Base-by-base conservation (phyloP, 352 stramenopile genomes). In the Pythium guiyangense region DNA sequence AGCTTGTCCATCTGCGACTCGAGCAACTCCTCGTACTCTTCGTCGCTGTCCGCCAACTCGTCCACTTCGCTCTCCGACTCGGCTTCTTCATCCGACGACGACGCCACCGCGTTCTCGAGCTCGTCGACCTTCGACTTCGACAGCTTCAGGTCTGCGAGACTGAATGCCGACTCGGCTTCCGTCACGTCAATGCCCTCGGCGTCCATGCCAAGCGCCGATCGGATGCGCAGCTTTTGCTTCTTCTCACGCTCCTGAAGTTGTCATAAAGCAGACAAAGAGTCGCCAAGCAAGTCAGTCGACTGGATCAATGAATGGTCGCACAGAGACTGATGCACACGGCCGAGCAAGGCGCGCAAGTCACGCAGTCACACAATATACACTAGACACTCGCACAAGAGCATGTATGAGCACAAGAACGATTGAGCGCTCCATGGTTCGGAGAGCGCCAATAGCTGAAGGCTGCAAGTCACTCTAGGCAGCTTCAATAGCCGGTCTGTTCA, bases 401-500 rank as follows among this genome's bases (percentile, higher is more conserved):
- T 95, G 86, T 95, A 54, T 92, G 86, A 95, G 69, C 86, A 86
- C 86, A 95, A 90, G 85, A 95, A 95, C 86, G 86, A 83, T 95
- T 89, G 57, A 75, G 66, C 63, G 71, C 66, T 70, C 76, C 78
- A 94, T 61, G 70, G 73, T 79, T 68, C 73, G 56, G 64, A 79
- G 79, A 72, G 71, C 66, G 69, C 64, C 71, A 92, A 95, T 80
- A 95, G 86, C 86, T 95, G 86, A 92, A 94, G 86, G 86, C 82
- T 95, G 84, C 86, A 90, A 63, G 60, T 67, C 86, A 60, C 15
- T 94, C 55, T 95, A 52, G 86, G 84, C 85, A 84, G 65, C 65
- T 86, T 92, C 86, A 95, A 95, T 95, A 92, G 84, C 85, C 84
- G 78, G 78, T 94, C 86, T 91, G 86, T 95, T 95, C 86, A 95